Evolutionary conservation across 176 grass and related monocot genomes (phyloP).

Genomic region (Pontederia crassipes): DNA sequence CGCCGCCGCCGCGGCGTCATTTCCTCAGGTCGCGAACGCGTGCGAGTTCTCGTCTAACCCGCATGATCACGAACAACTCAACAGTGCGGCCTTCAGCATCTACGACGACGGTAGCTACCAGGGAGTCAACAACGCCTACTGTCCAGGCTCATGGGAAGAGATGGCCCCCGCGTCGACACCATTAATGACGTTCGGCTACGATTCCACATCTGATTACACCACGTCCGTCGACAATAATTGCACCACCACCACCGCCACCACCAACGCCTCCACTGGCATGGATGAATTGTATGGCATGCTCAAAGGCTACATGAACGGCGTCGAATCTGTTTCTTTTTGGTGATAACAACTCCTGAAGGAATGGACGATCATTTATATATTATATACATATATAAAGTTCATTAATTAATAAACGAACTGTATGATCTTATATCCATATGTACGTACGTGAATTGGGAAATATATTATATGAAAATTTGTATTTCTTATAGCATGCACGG

Average conservation of each 20-base stretch:
- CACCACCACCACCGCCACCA: background rate
- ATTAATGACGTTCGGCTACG: background rate
- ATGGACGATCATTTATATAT: too few species aligned
- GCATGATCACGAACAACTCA: background rate
- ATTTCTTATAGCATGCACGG: too few species aligned
- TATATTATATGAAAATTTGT: too few species aligned
- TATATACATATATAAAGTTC: too few species aligned
- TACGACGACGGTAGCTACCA: background rate
- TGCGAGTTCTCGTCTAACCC: background rate
- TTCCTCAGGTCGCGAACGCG: background rate
- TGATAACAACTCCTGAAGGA: too few species aligned
- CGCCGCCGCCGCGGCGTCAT: background rate
- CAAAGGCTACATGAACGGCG: background rate
- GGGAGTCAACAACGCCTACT: background rate
- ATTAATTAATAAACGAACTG: too few species aligned
- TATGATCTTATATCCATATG: too few species aligned
- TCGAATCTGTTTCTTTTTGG: too few species aligned
- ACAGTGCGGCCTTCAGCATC: background rate
- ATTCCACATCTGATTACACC: background rate
- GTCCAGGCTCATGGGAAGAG: background rate
- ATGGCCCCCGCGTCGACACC: background rate
- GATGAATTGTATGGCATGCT: slow-evolving; percentile 8
- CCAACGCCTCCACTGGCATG: background rate
- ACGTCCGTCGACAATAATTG: background rate
- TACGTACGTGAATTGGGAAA: too few species aligned